Base-by-base conservation (phyloP, 495 filamentous ascomycete species). In the Physcia stellaris region DNA sequence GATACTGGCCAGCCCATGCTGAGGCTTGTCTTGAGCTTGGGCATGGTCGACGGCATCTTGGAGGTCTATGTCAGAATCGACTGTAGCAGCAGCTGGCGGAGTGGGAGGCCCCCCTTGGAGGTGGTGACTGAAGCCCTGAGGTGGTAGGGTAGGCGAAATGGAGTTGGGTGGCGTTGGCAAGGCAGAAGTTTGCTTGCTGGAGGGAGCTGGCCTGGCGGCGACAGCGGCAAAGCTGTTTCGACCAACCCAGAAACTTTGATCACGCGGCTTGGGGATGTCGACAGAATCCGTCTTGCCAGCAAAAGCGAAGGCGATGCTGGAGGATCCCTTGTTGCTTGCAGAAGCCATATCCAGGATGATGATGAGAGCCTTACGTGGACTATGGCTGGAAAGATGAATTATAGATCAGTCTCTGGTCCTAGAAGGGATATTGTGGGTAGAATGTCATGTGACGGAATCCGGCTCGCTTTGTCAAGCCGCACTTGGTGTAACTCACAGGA, bases 141-240 rank as follows among this genome's bases (percentile, higher is more conserved):
- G 82, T 48, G 82, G 77, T 36, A 95, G 73, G 37, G 74, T 78
- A 22, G 88, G 90, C 26, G 88, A 95, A 57, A 95, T 87, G 54
- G 90, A 95, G 63, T 92, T 92, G 37, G 88, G 88, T 51, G 88
- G 88, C 60, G 88, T 96, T 35, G 80, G 87, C 49, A 95, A 77
- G 60, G 70, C 65, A 39, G 52, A 53, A 45, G 69, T 62, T 60
- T 70, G 66, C 39, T 60, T 61, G 67, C 58, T 64, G 63, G 65
- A 71, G 57, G 68, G 59, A 60, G 72, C 52, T 49, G 68, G 64
- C 61, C 62, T 60, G 57, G 60, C 74, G 60, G 67, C 64, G 58
- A 71, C 70, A 60, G 56, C 62, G 68, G 71, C 63, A 58, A 76
- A 70, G 65, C 63, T 74, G 59, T 75, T 68, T 64, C 62, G 67